Conservation (phyloP, 2,329 filamentous ascomycete genomes). For the Penicillium brevicompactum region DNA sequence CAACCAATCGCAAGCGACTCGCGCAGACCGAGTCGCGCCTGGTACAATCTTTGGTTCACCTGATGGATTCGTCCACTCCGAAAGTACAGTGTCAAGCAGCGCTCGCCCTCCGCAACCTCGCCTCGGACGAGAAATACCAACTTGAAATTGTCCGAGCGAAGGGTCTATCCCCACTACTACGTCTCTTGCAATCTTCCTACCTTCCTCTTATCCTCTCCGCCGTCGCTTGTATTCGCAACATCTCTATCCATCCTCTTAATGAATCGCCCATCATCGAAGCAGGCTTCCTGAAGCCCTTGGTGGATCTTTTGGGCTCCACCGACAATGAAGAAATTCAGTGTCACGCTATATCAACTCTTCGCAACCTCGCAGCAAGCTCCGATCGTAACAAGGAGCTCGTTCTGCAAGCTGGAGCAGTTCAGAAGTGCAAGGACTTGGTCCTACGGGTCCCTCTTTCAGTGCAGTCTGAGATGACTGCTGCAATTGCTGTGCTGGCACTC, state of each 20-base stretch:
- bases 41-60: slow-evolving; percentile 88
- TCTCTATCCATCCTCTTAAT: slow-evolving; percentile 96
- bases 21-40: slow-evolving; percentile 88
- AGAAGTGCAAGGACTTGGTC: slow-evolving; percentile 97
- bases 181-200: slow-evolving; percentile 91
- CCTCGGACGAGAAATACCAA: slow-evolving; percentile 98
- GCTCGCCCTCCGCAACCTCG: slow-evolving; percentile 87
- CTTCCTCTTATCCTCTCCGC: slow-evolving; percentile 94
- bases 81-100: slow-evolving; percentile 99
- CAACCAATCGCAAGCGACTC: slow-evolving; percentile 85
- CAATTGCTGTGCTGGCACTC: slow-evolving; percentile 91
- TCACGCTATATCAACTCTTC: slow-evolving; percentile 93
- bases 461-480: slow-evolving; percentile 99
- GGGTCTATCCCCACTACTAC: slow-evolving; percentile 80
- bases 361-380: slow-evolving; percentile 93
- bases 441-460: slow-evolving; percentile 90
- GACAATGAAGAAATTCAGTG: slow-evolving; percentile 99
- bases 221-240: slow-evolving; percentile 97
- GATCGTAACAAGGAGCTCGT: slow-evolving; percentile 99
- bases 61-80: slow-evolving; percentile 96
- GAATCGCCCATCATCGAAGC: slow-evolving; percentile 98
- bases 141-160: slow-evolving; percentile 92
- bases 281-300: slow-evolving; percentile 89
- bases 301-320: slow-evolving; percentile 89
- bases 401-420: slow-evolving; percentile 90